Evolutionary conservation across 208 protist genomes (phyloP).

Genomic region (Crithidia acanthocephali): DNA sequence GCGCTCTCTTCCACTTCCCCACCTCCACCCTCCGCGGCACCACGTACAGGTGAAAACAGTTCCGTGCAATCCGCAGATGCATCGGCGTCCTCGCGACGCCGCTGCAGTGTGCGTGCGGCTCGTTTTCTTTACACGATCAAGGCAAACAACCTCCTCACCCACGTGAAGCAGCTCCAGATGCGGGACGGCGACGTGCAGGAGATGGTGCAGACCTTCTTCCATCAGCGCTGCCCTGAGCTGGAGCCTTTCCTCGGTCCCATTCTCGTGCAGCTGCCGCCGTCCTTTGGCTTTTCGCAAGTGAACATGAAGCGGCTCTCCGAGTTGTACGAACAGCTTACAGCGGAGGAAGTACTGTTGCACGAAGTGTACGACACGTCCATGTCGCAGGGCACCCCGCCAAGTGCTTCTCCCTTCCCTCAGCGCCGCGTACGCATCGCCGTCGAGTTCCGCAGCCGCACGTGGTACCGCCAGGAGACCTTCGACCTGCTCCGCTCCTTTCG

Average conservation of each 20-base stretch:
- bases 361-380: constrained; percentile 1
- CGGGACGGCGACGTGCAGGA: constrained; percentile 45
- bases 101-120: constrained; percentile 1
- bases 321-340: constrained; percentile 45
- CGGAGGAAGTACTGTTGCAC: constrained; percentile 19
- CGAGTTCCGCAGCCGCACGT: constrained; percentile 72
- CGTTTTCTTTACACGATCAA: constrained; percentile 78
- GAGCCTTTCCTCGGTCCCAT: constrained; percentile 62
- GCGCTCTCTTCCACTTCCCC: not conserved
- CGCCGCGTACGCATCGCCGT: constrained; percentile 65
- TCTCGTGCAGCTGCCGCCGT: constrained; percentile 74
- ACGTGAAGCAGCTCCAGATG: constrained; percentile 60
- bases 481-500: constrained; percentile 49
- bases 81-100: not conserved
- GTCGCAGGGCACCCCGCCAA: not conserved
- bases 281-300: constrained; percentile 42
- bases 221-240: constrained; percentile 42
- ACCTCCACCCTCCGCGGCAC: not conserved
- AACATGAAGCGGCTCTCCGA: constrained; percentile 51
- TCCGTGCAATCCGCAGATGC: not conserved
- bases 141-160: constrained; percentile 79
- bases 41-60: not conserved
- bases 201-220: constrained; percentile 60
- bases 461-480: constrained; percentile 60
- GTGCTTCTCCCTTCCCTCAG: not conserved